Evolutionary conservation across 2,329 filamentous ascomycete genomes (phyloP).

Genomic region (Pseudogymnoascus pannorum): DNA sequence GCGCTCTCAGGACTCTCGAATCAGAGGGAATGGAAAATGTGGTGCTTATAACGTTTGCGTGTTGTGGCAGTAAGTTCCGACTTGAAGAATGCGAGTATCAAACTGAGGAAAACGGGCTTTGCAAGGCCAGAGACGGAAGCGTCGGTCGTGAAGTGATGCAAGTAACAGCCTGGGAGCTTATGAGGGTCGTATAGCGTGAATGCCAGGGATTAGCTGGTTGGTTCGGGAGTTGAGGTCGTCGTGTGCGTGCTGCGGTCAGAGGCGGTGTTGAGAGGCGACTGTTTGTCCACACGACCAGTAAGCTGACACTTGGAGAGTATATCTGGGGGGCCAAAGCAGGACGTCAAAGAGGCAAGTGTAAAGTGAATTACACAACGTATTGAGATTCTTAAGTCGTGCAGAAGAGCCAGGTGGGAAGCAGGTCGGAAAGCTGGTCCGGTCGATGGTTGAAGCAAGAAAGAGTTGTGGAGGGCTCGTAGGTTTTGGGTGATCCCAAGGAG

Average conservation of each 20-base stretch:
- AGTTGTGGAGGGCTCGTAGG: background rate
- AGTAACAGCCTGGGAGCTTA: background rate
- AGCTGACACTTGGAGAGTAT: slow-evolving; percentile 6
- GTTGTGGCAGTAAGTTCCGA: background rate
- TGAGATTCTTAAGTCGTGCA: background rate
- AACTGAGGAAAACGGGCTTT: background rate
- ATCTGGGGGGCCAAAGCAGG: background rate
- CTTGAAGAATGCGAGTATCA: background rate
- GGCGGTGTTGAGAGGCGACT: slow-evolving; percentile 5
- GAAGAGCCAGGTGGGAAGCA: background rate
- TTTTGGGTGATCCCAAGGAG: background rate
- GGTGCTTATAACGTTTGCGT: background rate
- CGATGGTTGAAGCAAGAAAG: background rate
- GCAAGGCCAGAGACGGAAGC: background rate
- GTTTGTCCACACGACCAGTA: slow-evolving; percentile 7
- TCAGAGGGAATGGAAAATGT: background rate
- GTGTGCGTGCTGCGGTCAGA: slow-evolving; percentile 1
- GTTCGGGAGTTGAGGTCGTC: background rate
- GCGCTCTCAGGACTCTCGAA: background rate
- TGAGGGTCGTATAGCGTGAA: slow-evolving; percentile 1
- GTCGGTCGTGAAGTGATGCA: background rate
- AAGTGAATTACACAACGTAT: slow-evolving; percentile 4
- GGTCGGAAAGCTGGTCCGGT: background rate
- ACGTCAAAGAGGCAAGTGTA: background rate
- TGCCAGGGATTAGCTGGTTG: background rate